These are phyloP conservation scores for Neopestalotiopsis sp. DNA, from an alignment of 2,329 filamentous ascomycete species.

Conservation along the genomic window DNA sequence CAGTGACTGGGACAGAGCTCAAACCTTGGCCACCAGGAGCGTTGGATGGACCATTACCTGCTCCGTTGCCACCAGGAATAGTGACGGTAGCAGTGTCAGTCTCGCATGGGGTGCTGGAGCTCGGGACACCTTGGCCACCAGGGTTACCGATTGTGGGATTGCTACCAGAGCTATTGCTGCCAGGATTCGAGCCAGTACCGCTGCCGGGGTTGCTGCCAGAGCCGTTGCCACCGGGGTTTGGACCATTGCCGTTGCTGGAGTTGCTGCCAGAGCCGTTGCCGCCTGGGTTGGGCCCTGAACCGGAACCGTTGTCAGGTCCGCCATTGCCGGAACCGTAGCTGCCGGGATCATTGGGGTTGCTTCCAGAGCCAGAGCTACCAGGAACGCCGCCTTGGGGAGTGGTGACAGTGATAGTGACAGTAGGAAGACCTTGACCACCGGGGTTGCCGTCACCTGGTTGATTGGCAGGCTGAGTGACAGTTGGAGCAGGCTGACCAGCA, in stretches of 20 bases:
- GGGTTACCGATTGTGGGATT: constrained; percentile 8
- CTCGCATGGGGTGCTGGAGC: neutral
- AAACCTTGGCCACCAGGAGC: constrained; percentile 11
- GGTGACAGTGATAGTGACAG: constrained; percentile 16
- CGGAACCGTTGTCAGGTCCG: neutral
- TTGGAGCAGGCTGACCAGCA: constrained; percentile 7
- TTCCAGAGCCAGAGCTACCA: constrained; percentile 2
- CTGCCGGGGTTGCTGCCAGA: constrained; percentile 11
- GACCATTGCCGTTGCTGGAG: constrained; percentile 4
- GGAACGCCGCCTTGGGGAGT: constrained; percentile 9
- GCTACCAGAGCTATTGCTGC: neutral
- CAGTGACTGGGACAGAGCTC: constrained; percentile 6
- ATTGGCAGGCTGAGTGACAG: constrained; percentile 9
- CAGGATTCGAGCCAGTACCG: neutral
- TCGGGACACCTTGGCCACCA: constrained; percentile 11
- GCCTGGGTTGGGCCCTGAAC: neutral
- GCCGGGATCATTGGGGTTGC: constrained; percentile 5
- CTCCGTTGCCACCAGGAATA: constrained; percentile 14
- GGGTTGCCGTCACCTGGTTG: constrained; percentile 10
- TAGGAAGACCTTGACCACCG: constrained; percentile 5
- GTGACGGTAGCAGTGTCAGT: constrained; percentile 11
- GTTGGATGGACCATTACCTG: neutral
- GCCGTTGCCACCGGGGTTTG: neutral
- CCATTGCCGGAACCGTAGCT: neutral
- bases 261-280: constrained; percentile 4